Evolutionary conservation across 2,329 filamentous ascomycete species (phyloP).

Genomic region (Diaporthe vaccinii): DNA sequence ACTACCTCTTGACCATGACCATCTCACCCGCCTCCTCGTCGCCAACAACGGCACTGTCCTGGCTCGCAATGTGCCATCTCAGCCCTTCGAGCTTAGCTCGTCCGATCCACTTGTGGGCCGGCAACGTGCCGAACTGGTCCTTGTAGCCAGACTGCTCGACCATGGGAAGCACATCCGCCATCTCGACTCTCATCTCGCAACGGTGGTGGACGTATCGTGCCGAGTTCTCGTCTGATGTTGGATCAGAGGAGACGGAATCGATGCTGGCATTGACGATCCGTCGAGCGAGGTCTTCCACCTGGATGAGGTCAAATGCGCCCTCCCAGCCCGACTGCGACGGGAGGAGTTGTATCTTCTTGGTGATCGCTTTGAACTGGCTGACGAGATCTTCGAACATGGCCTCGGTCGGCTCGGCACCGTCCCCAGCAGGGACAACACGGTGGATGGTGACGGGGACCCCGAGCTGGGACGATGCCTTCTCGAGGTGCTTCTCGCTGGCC

Average conservation of each 20-base stretch:
- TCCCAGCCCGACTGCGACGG: conserved; percentile 23
- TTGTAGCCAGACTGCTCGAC: conserved; percentile 28
- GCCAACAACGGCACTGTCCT: conserved; percentile 21
- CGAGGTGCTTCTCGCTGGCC: conserved; percentile 51
- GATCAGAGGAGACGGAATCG: background rate
- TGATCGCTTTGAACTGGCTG: conserved; percentile 15
- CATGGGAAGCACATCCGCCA: conserved; percentile 20
- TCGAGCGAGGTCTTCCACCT: conserved; percentile 18
- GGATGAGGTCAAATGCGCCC: conserved; percentile 25
- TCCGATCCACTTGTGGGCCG: conserved; percentile 27
- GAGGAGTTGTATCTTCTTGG: conserved; percentile 26
- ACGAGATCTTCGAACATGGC: conserved; percentile 27
- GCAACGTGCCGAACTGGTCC: conserved; percentile 20
- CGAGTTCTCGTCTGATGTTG: background rate
- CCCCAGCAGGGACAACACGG: conserved; percentile 15
- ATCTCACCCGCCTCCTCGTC: conserved; percentile 18
- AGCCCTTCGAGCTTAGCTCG: conserved; percentile 22
- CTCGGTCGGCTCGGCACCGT: conserved; percentile 11
- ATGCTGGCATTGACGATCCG: conserved; percentile 1
- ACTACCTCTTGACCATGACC: conserved; percentile 17
- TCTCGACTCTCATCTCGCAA: conserved; percentile 25
- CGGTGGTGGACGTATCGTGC: conserved; percentile 9
- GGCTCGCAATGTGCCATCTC: conserved; percentile 22
- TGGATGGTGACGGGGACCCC: conserved; percentile 29
- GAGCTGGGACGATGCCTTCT: conserved; percentile 38